These are phyloP conservation scores for Paracoccidioides lutzii DNA, from an alignment of 2,329 filamentous ascomycete species.

Conservation along the genomic window DNA sequence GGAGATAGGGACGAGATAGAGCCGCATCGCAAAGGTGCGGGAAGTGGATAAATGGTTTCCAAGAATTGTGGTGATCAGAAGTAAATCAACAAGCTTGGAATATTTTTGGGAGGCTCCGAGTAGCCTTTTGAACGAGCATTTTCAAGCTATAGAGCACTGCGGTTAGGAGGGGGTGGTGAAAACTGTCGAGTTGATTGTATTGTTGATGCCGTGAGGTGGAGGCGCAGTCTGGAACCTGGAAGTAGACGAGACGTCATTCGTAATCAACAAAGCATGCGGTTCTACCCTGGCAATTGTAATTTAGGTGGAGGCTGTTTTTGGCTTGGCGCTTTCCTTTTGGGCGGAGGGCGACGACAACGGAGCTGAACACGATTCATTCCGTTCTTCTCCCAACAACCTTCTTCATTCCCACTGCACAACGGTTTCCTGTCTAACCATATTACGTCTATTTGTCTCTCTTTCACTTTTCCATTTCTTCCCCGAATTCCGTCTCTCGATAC, in stretches of 20 bases:
- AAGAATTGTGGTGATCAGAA: background rate
- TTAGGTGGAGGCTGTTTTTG: too few species aligned
- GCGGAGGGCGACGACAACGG: too few species aligned
- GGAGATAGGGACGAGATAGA: constrained; percentile 88
- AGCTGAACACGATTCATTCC: too few species aligned
- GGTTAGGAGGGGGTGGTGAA: background rate
- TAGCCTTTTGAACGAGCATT: constrained; percentile 1
- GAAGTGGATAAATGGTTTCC: background rate
- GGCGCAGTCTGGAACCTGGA: background rate
- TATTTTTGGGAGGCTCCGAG: background rate
- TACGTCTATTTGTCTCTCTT: background rate
- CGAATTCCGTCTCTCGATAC: background rate
- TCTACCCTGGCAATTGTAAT: too few species aligned
- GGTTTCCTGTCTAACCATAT: background rate
- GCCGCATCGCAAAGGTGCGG: constrained; percentile 50
- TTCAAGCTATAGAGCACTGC: background rate
- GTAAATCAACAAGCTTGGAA: background rate
- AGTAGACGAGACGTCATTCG: background rate
- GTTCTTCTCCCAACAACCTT: too few species aligned
- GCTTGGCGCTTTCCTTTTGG: too few species aligned
- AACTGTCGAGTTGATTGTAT: background rate
- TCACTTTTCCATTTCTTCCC: background rate
- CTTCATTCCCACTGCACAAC: background rate
- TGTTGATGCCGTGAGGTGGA: background rate
- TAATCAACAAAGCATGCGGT: too few species aligned